Percentiles rank a stretch among this genome's conserved stretches.
These are phyloP conservation scores for Malus domestica DNA, from an alignment of 306 rosid genomes.

Conservation along the genomic window DNA sequence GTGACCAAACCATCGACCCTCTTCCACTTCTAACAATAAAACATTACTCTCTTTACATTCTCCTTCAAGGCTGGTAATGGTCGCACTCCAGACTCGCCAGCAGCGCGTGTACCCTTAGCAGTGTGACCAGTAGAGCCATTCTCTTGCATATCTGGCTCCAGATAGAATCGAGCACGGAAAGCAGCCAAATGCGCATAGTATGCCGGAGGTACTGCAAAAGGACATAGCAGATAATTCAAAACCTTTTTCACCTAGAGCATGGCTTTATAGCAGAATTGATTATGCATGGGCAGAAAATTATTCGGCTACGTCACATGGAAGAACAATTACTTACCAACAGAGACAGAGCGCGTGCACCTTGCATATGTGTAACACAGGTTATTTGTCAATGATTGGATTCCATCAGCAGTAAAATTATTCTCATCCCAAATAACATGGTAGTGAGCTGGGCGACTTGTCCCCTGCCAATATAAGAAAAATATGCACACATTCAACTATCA, in stretches of 20 bases:
- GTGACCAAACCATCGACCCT: conserved; percentile 10
- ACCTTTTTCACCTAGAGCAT: neutral
- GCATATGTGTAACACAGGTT: conserved; percentile 90
- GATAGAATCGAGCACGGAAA: conserved; percentile 85
- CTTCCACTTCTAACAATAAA: conserved; percentile 52
- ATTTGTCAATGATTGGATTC: conserved; percentile 81
- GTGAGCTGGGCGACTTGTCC: conserved; percentile 91
- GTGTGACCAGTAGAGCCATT: conserved; percentile 47
- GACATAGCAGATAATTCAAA: conserved; percentile 5
- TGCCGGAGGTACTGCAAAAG: conserved; percentile 77
- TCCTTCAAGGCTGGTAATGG: conserved; percentile 94
- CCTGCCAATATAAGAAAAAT: conserved; percentile 33
- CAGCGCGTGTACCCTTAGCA: conserved; percentile 37
- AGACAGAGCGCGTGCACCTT: conserved; percentile 85
- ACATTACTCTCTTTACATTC: conserved; percentile 97
- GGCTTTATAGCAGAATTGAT: neutral
- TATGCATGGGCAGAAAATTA: neutral
- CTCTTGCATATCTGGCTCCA: conserved; percentile 85
- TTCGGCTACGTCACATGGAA: neutral
- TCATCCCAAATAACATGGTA: conserved; percentile 95
- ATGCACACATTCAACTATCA: neutral
- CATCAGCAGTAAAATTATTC: conserved; percentile 85
- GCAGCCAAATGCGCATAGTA: conserved; percentile 96
- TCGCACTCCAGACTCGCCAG: conserved; percentile 63
- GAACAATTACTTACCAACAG: conserved; percentile 59